phyloP scores from a whole-genome alignment of 495 filamentous ascomycete species.

The Aspergillus olivimuriae region DNA sequence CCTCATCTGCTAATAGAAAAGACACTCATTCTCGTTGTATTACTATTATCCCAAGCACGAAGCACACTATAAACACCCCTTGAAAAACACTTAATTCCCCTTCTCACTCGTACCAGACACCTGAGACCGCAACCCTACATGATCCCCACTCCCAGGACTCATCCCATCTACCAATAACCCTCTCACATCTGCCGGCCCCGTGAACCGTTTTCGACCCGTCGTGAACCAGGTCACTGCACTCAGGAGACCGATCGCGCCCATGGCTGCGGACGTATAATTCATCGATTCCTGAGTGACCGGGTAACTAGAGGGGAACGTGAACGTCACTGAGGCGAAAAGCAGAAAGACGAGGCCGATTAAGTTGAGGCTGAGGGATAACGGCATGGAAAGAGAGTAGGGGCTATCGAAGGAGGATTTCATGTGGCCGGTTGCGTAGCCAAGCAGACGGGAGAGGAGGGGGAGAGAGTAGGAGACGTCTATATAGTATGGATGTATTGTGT shows the following conservation, averaged over 20 bases:
- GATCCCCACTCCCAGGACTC: neutral
- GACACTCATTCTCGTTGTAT: neutral
- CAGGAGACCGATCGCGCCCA: slow-evolving; percentile 48
- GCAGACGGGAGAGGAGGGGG: slow-evolving; percentile 44
- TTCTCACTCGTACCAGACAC: too few relatives aligned
- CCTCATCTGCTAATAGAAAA: too few relatives aligned
- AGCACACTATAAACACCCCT: too few relatives aligned
- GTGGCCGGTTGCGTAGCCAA: slow-evolving; percentile 43
- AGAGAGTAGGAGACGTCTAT: slow-evolving; percentile 53
- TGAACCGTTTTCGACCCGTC: slow-evolving; percentile 45
- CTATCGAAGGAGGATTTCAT: slow-evolving; percentile 22
- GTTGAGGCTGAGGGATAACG: slow-evolving; percentile 43
- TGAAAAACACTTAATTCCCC: too few relatives aligned
- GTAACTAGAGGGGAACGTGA: slow-evolving; percentile 48
- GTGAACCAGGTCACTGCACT: slow-evolving; percentile 47
- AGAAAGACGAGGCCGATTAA: slow-evolving; percentile 46
- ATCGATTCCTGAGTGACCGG: slow-evolving; percentile 48
- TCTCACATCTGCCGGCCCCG: slow-evolving; percentile 34
- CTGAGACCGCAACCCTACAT: too few relatives aligned
- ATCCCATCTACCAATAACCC: slow-evolving; percentile 4
- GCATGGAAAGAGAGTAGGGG: slow-evolving; percentile 20
- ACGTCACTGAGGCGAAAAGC: slow-evolving; percentile 48
- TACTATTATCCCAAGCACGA: too few relatives aligned
- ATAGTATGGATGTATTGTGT: neutral
- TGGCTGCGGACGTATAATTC: slow-evolving; percentile 54